Evolutionary conservation across 179 eudicot species (phyloP).

Genomic region (Spergularia azorica): DNA sequence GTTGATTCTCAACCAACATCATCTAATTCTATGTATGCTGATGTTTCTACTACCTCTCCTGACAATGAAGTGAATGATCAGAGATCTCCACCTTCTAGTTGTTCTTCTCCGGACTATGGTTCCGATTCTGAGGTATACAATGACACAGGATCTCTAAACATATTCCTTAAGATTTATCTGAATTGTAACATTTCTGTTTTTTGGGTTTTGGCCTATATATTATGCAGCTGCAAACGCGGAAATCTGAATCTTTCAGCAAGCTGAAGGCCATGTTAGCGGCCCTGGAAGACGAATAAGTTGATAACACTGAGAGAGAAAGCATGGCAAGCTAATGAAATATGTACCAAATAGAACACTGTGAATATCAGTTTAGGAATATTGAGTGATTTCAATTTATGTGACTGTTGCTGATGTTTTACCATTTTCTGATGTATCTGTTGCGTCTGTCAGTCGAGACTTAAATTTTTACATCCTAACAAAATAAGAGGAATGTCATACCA

Average conservation of each 20-base stretch:
- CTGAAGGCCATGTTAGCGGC: conserved; percentile 11
- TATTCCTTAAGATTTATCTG: neutral
- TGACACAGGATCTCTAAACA: neutral
- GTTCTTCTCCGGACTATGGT: too few species aligned
- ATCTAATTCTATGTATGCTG: neutral
- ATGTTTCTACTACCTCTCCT: neutral
- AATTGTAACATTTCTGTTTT: neutral
- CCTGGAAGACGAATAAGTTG: neutral
- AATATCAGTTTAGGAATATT: neutral
- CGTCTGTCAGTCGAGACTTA: neutral
- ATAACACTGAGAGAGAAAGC: neutral
- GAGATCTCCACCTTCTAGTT: too few species aligned
- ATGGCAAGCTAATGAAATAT: neutral
- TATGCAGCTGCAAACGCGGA: neutral
- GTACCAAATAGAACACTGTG: neutral
- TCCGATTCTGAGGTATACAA: too few species aligned
- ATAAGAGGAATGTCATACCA: too few species aligned
- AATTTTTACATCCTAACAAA: neutral
- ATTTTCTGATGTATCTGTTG: neutral
- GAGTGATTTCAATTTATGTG: neutral
- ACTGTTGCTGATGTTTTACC: neutral
- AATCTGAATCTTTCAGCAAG: conserved; percentile 7
- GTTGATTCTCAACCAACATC: neutral
- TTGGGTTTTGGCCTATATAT: neutral
- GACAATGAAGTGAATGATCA: too few species aligned